These are phyloP conservation scores for Solanum paucissectum DNA, from an alignment of 257 asterid species.

Conservation along the genomic window DNA sequence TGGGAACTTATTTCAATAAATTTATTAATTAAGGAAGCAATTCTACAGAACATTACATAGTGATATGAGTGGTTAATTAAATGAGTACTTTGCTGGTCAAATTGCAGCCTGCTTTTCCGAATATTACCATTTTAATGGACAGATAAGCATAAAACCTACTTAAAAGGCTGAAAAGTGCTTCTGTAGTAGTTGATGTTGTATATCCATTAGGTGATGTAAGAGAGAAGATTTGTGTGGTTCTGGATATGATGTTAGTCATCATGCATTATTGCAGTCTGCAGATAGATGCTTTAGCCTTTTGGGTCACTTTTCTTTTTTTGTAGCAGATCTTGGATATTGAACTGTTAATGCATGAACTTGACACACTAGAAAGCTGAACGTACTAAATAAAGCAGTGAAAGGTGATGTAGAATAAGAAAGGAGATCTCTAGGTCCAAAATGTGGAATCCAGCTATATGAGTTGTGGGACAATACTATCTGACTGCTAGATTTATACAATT, in stretches of 20 bases:
- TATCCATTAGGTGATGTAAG: not conserved
- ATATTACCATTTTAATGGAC: not conserved
- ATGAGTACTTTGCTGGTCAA: not conserved
- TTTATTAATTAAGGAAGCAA: not conserved
- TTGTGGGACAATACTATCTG: not conserved
- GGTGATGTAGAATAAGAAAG: not conserved
- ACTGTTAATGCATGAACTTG: not conserved
- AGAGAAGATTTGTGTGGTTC: not conserved
- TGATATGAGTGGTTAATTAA: not conserved
- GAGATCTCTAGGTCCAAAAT: not conserved
- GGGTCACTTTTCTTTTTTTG: not conserved
- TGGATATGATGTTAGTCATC: not conserved
- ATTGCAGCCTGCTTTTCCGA: not conserved
- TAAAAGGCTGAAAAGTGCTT: not conserved
- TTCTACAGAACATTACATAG: not conserved
- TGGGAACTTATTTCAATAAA: not conserved
- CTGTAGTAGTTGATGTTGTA: not conserved
- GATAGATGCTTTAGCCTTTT: not conserved
- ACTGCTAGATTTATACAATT: not conserved
- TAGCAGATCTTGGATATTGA: not conserved
- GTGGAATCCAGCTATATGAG: not conserved
- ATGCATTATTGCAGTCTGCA: not conserved
- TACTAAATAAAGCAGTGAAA: not conserved
- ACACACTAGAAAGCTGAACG: not conserved
- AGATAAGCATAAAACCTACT: not conserved